These are phyloP conservation scores for Tolypocladium nubicola DNA, from an alignment of 2,329 filamentous ascomycete genomes.

Conservation along the genomic window DNA sequence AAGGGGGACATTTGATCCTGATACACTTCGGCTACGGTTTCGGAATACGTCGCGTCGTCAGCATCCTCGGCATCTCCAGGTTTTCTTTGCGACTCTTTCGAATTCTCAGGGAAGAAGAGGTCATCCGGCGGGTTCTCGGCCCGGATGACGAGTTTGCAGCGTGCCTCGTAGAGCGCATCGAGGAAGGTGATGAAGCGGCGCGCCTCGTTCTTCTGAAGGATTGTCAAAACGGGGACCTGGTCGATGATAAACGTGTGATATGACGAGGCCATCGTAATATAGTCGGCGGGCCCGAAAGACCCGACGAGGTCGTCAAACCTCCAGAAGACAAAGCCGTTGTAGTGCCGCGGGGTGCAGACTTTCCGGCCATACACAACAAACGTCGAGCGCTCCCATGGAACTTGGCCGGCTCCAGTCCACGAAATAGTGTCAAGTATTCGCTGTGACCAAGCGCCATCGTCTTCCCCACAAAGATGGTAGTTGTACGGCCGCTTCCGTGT, in stretches of 20 bases:
- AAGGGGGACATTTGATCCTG: slow-evolving; percentile 70
- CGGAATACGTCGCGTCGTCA: slow-evolving; percentile 29
- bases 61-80: slow-evolving; percentile 8
- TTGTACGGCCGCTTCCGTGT: slow-evolving; percentile 15
- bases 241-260: slow-evolving; percentile 72
- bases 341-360: slow-evolving; percentile 47
- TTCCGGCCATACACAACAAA: slow-evolving; percentile 53
- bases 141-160: slow-evolving; percentile 62
- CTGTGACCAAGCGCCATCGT: slow-evolving; percentile 17
- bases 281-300: slow-evolving; percentile 67
- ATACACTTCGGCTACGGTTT: slow-evolving; percentile 54
- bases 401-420: slow-evolving; percentile 8
- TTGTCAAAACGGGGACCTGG: slow-evolving; percentile 54
- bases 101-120: slow-evolving; percentile 63
- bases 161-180: slow-evolving; percentile 73
- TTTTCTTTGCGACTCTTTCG: slow-evolving; percentile 6
- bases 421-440: slow-evolving; percentile 12
- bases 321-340: slow-evolving; percentile 50
- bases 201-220: slow-evolving; percentile 69
- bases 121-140: slow-evolving; percentile 60
- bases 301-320: slow-evolving; percentile 59
- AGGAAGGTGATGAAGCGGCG: slow-evolving; percentile 70
- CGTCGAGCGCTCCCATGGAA: slow-evolving; percentile 31
- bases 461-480: slow-evolving; percentile 17
- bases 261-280: slow-evolving; percentile 68